Percentiles rank a stretch among this genome's conserved stretches.
Conservation (phyloP, 176 grass and related monocot genomes). For the Miscanthus lutarioriparius region DNA sequence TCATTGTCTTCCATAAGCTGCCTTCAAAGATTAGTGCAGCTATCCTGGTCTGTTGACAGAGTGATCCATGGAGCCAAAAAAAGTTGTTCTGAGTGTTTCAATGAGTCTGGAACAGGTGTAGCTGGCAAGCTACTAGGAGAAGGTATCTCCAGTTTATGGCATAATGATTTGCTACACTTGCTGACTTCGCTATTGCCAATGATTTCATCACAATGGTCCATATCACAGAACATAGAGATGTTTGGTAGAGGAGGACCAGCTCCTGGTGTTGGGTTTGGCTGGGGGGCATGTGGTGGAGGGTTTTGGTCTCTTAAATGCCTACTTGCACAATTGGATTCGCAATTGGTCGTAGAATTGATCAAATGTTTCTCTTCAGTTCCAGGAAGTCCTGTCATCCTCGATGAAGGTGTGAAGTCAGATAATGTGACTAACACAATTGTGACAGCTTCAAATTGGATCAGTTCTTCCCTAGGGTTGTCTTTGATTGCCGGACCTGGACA, state of each 20-base stretch:
- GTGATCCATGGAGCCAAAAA: conserved; percentile 54
- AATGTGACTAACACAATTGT: conserved; percentile 25
- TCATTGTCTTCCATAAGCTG: conserved; percentile 77
- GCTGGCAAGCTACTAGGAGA: conserved; percentile 75
- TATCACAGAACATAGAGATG: conserved; percentile 65
- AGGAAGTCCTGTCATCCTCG: conserved; percentile 8
- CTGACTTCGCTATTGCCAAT: conserved; percentile 45
- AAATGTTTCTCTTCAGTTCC: conserved; percentile 44
- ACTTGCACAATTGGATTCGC: conserved; percentile 67
- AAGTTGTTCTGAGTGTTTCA: conserved; percentile 39
- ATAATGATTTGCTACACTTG: conserved; percentile 53
- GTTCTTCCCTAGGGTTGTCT: conserved; percentile 63
- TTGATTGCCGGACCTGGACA: conserved; percentile 75
- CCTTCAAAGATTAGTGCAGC: conserved; percentile 68
- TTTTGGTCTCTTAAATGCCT: conserved; percentile 84
- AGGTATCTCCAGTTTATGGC: conserved; percentile 74
- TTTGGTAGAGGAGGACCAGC: conserved; percentile 94
- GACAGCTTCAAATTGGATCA: conserved; percentile 58
- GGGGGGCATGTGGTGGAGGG: conserved; percentile 75
- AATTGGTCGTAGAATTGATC: conserved; percentile 68
- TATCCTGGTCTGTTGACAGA: conserved; percentile 63
- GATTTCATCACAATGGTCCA: conserved; percentile 54
- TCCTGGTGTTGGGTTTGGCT: conserved; percentile 96
- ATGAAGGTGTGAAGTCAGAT: conserved; percentile 29
- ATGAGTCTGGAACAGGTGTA: conserved; percentile 36